Percentiles rank a stretch among this genome's conserved stretches.
phyloP scores from a whole-genome alignment of 2,329 filamentous ascomycete species.

The Claviceps digitariae region DNA sequence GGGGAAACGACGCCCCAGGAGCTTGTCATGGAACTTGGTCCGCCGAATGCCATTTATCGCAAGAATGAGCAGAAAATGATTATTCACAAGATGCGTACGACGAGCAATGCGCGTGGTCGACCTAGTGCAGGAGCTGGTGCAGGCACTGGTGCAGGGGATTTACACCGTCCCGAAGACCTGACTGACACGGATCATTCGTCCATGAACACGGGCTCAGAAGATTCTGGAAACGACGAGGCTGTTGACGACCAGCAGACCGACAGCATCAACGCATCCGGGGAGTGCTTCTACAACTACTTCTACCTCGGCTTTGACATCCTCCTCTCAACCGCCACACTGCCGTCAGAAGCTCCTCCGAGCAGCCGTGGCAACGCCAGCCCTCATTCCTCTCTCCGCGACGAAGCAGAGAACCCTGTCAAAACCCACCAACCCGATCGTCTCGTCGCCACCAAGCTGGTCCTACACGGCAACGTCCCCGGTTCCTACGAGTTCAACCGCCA shows the following conservation, averaged over 20 bases:
- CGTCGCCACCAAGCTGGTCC: conserved; percentile 79
- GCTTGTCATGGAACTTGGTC: conserved; percentile 76
- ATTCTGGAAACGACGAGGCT: conserved; percentile 44
- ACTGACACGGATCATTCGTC: conserved; percentile 67
- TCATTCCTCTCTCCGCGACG: conserved; percentile 8
- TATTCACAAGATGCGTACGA: conserved; percentile 56
- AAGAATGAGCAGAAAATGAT: conserved; percentile 83
- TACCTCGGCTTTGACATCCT: conserved; percentile 88
- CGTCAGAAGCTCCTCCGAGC: conserved; percentile 46
- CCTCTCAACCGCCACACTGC: conserved; percentile 59
- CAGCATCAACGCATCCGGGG: conserved; percentile 41
- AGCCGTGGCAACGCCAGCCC: conserved; percentile 1
- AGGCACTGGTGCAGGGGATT: conserved; percentile 30
- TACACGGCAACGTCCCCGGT: conserved; percentile 89
- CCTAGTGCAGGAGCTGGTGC: conserved; percentile 22
- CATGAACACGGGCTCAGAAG: conserved; percentile 56
- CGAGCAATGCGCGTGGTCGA: conserved; percentile 36
- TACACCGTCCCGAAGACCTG: conserved; percentile 39
- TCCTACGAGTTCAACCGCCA: conserved; percentile 96
- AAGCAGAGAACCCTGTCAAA: conserved; percentile 21
- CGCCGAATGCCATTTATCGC: conserved; percentile 85
- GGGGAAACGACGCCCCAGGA: conserved; percentile 89
- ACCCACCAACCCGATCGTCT: conserved; percentile 46
- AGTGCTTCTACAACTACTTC: conserved; percentile 97
- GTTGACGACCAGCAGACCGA: conserved; percentile 43